Percentiles rank a stretch among this genome's conserved stretches.
phyloP scores from a whole-genome alignment of 352 stramenopile species.

The Peronosclerospora sorghi region DNA sequence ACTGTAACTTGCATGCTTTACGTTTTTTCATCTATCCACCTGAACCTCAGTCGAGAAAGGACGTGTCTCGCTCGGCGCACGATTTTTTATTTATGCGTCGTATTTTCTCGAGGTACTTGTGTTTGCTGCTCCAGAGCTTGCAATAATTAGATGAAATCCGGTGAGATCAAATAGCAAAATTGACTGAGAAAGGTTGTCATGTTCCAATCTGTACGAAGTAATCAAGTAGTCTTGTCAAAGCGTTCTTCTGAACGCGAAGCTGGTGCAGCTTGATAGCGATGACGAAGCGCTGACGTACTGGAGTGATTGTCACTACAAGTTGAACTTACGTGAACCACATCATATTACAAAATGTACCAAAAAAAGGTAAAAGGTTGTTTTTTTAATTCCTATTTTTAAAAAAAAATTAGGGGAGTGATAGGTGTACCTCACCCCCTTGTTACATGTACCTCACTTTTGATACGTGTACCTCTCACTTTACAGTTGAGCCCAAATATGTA shows the following conservation, averaged over 20 bases:
- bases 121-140: slow-evolving; percentile 3
- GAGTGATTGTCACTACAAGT: slow-evolving; percentile 22
- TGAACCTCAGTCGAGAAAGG: slow-evolving; percentile 22
- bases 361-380: too few species aligned
- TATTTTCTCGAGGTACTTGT: slow-evolving; percentile 25
- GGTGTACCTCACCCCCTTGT: too few species aligned
- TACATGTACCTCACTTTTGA: too few species aligned
- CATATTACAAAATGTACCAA: not conserved
- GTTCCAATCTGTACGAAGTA: slow-evolving; percentile 3
- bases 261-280: not conserved
- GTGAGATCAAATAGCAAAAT: slow-evolving; percentile 8
- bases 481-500: too few species aligned
- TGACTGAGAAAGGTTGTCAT: slow-evolving; percentile 7
- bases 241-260: not conserved
- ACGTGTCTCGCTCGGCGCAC: slow-evolving; percentile 3
- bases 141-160: slow-evolving; percentile 9
- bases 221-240: not conserved
- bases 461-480: too few species aligned
- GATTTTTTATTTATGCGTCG: slow-evolving; percentile 2
- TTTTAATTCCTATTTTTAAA: too few species aligned
- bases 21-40: slow-evolving; percentile 9
- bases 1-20: slow-evolving; percentile 1
- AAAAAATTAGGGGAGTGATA: too few species aligned
- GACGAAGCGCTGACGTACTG: slow-evolving; percentile 1
- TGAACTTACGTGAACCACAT: slow-evolving; percentile 17